A percentile compares a stretch with the other conserved stretches of the same genome.
These are phyloP conservation scores for Candida frijolesensis DNA, from an alignment of 1,139 yeast species.

Conservation along the genomic window DNA sequence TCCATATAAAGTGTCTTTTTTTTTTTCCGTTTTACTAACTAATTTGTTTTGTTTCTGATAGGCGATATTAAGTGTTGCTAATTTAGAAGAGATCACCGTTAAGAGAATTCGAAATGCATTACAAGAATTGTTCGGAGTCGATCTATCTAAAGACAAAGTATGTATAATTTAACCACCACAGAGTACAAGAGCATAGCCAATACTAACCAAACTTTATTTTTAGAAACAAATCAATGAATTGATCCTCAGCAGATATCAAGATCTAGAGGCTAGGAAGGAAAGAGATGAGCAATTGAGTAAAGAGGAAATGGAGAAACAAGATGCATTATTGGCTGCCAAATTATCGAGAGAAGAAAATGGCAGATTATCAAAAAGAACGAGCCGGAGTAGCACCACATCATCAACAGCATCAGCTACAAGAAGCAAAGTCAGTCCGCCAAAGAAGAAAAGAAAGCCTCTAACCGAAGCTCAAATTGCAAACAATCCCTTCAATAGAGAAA, in stretches of 20 bases:
- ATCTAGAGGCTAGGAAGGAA: slow-evolving; percentile 40
- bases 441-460: slow-evolving; percentile 11
- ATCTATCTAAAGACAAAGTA: slow-evolving; percentile 53
- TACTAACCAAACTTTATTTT: not conserved
- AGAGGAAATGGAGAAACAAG: slow-evolving; percentile 39
- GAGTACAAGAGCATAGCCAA: not conserved
- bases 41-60: slow-evolving; percentile 17
- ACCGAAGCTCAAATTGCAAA: slow-evolving; percentile 17
- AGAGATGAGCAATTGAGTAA: slow-evolving; percentile 30
- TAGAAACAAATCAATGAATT: slow-evolving; percentile 58
- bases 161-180: slow-evolving; percentile 17
- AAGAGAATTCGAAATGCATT: slow-evolving; percentile 71
- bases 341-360: slow-evolving; percentile 38
- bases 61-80: slow-evolving; percentile 78
- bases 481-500: slow-evolving; percentile 38
- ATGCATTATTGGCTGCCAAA: slow-evolving; percentile 49
- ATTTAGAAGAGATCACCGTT: slow-evolving; percentile 70
- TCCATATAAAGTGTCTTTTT: slow-evolving; percentile 10
- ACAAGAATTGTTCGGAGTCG: slow-evolving; percentile 64
- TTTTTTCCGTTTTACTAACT: not conserved
- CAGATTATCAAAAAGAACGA: slow-evolving; percentile 7
- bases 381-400: slow-evolving; percentile 7
- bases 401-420: slow-evolving; percentile 11
- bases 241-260: slow-evolving; percentile 62
- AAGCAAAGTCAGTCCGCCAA: not conserved